A percentile compares a stretch with the other conserved stretches of the same genome.
These are phyloP conservation scores for Alternaria metachromatica DNA, from an alignment of 2,329 filamentous ascomycete species.

Conservation along the genomic window DNA sequence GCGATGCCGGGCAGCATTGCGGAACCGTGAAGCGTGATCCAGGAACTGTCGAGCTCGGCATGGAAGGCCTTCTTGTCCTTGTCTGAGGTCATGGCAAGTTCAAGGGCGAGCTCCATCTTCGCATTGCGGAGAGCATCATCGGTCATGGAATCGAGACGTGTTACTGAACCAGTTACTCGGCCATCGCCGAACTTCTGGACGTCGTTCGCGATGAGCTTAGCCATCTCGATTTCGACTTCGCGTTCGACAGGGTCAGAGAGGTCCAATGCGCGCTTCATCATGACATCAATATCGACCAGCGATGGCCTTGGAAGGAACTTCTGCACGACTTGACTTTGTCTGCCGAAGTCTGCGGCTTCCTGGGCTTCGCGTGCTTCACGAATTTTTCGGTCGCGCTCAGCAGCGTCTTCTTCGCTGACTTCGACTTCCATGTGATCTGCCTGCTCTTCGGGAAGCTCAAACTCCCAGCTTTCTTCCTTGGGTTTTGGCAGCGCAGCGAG, in stretches of 20 bases:
- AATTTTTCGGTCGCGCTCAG: constrained; percentile 76
- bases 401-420: constrained; percentile 69
- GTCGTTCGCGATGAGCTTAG: constrained; percentile 81
- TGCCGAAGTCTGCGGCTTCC: constrained; percentile 73
- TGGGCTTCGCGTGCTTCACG: constrained; percentile 67
- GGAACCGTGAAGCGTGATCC: constrained; percentile 57
- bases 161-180: constrained; percentile 68
- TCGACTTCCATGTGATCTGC: constrained; percentile 64
- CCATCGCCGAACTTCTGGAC: constrained; percentile 75
- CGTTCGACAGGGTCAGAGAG: constrained; percentile 69
- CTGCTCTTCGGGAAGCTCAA: constrained; percentile 86
- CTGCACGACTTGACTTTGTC: constrained; percentile 92
- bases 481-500: constrained; percentile 89
- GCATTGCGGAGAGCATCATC: constrained; percentile 78
- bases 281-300: constrained; percentile 70
- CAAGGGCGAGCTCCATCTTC: constrained; percentile 75
- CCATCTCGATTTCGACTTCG: constrained; percentile 78
- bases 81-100: constrained; percentile 62
- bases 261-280: constrained; percentile 69
- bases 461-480: constrained; percentile 92
- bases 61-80: constrained; percentile 59
- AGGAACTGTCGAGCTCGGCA: constrained; percentile 51
- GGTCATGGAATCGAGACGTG: constrained; percentile 67
- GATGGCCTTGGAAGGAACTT: constrained; percentile 78
- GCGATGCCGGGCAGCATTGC: constrained; percentile 76